Evolutionary conservation across 192 early-diverging fungal species (phyloP).

Genomic region (Coemansia sp.): DNA sequence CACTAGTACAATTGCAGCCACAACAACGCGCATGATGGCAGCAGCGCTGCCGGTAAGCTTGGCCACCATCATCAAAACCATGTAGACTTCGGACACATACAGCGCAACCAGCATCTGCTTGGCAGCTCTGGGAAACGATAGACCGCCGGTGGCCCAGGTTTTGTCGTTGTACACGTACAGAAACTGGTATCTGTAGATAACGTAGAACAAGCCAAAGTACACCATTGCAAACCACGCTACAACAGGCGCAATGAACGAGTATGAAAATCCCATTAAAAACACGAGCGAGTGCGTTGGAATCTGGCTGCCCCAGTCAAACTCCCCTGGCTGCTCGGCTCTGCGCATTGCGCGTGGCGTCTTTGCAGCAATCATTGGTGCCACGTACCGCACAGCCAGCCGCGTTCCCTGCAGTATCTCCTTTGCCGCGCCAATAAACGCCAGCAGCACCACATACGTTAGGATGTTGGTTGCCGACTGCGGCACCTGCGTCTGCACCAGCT

Average conservation of each 20-base stretch:
- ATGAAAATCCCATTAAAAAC: conserved; percentile 75
- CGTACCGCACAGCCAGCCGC: conserved; percentile 64
- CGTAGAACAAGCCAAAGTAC: conserved; percentile 71
- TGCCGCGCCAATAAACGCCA: conserved; percentile 66
- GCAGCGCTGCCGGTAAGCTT: conserved; percentile 42
- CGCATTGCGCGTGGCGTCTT: conserved; percentile 73
- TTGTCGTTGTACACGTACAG: conserved; percentile 69
- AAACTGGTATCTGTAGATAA: conserved; percentile 84
- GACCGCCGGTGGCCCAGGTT: conserved; percentile 60
- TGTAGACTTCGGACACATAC: conserved; percentile 73
- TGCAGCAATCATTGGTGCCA: conserved; percentile 57
- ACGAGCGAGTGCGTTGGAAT: conserved; percentile 71
- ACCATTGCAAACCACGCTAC: conserved; percentile 72
- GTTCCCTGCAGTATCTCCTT: conserved; percentile 69
- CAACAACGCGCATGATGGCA: conserved; percentile 46
- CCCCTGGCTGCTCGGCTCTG: conserved; percentile 53
- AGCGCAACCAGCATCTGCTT: conserved; percentile 67
- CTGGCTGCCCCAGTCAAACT: conserved; percentile 60
- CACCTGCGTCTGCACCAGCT: conserved; percentile 61
- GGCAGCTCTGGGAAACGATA: conserved; percentile 63
- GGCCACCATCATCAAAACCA: conserved; percentile 70
- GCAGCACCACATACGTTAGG: conserved; percentile 81
- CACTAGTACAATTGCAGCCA: conserved; percentile 49
- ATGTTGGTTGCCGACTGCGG: conserved; percentile 81
- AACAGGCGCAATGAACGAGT: conserved; percentile 78